Evolutionary conservation across 345 rosid genomes (phyloP), one percentile per base, ranked within the genome.

Genomic region (Clarkia xantiana): DNA sequence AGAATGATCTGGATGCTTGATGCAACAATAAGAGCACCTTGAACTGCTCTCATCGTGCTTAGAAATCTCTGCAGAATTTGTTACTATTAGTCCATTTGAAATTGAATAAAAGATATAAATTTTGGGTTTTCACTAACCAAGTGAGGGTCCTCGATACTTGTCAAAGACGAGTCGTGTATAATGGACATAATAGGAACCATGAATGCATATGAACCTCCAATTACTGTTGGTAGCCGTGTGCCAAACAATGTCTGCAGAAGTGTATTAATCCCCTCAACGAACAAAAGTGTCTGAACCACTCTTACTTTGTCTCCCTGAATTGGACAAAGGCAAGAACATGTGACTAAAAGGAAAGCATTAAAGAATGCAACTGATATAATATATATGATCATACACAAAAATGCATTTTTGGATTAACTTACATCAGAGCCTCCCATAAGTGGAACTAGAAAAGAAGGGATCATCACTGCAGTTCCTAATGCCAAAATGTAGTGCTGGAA

Each of bases 381-480:
- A n/a, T n/a, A n/a, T 34, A 29, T n/a, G 42, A 55, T 15, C 44
- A 18, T 11, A 29, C n/a, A 16, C 5, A 34, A 34, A 40, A 15
- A 42, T 4, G 14, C 9, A 12, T 38, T 46, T 14, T 14, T 14
- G 36, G 49, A 68, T 42, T 18, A 43, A 63, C 90, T 76, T 64
- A 91, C 99, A 71, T 76, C 81, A 67, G 62, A 61, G 48, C 99
- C 96, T 56, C 96, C 99, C 96, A 91, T 91, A 67, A 84, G 62
- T 54, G 95, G 96, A 65, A 91, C 96, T 59, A 91, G 91, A 76
- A 91, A 70, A 10, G 99, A 76, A 63, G 99, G 99, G 58, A 91
- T 91, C 99, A 91, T 91, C 56, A 91, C 99, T 6, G 95, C 99
- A 45, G 96, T 87, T 47, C 99, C 99, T 55, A 91, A 64, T 43